Evolutionary conservation across 306 rosid genomes (phyloP), one percentile per base, ranked within the genome.

Genomic region (Trifolium dubium): DNA sequence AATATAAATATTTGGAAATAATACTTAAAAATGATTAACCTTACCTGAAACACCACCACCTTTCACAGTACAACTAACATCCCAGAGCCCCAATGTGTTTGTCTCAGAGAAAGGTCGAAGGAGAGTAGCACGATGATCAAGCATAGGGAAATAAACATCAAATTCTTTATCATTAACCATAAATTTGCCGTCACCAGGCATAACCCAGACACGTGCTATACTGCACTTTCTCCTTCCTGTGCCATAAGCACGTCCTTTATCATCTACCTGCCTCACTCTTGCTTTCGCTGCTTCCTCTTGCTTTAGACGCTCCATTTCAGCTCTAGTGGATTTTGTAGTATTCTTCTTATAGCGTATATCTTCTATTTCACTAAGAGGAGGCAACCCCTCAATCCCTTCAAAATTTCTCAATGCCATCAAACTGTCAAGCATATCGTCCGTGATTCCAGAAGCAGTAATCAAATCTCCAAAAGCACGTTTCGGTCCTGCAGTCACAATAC

Each of bases 211-310:
- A 74, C 97, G 94, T 40, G 98, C 98, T 67, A 94, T 58, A 59
- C 98, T 94, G 84, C 97, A 94, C 86, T 94, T 94, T 87, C 98
- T 91, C 84, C 94, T 88, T 79, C 98, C 98, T 7, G 96, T 88
- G 67, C 94, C 98, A 77, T 94, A 94, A 71, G 98, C 86, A 80
- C 98, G 89, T 54, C 92, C 98, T 69, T 94, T 89, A 18, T 88
- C 92, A 34, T 94, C 98, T 14, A 94, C 96, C 65, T 78, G 88
- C 67, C 96, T 89, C 78, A 94, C 97, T 76, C 98, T 88, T 41
- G 94, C 94, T 69, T 84, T 91, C 14, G 97, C 97, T 54, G 81
- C 76, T 77, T 94, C 97, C 80, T 94, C 98, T 70, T 91, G 97
- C 86, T 91, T 94, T 72, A 80, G 90, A 54, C 93, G 97, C 89